Evolutionary conservation across 768 basidiomycete genomes (phyloP), one percentile per base, ranked within the genome.

Genomic region (Panellus pusillus): DNA sequence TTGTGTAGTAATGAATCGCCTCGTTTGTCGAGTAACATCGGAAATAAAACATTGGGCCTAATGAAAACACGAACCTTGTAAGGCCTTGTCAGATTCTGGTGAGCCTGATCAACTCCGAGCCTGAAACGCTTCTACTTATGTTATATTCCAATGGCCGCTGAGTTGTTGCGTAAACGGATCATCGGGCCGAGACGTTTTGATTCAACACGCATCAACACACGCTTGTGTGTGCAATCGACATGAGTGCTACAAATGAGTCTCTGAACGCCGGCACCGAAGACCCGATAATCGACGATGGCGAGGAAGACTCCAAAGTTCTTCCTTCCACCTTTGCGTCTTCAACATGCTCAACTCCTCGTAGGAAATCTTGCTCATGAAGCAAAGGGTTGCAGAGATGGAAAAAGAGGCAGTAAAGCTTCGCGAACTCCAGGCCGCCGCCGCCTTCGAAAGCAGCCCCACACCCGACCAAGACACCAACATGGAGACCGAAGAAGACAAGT

Each of bases 361-460:
- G 87, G 92, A 94, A 79, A 89, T 94, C 51, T 75, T 83, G 66
- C 80, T 90, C 62, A 94, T 94, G 92, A 93, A 93, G 72, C 88
- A 91, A 62, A 78, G 92, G 52, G 92, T 94, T 7, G 90, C 87
- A 63, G 93, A 95, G 72, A 95, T 95, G 92, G 92, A 95, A 69
- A 76, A 83, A 48, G 93, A 94, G 69, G 93, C 93, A 2, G 86
- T 82, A 71, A 93, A 93, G 67, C 72, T 95, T 60, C 79, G 91
- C 46, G 90, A 94, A 67, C 79, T 95, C 46, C 91, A 93, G 62
- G 90, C 89, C 38, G 86, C 86, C 20, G 87, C 82, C 54, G 84
- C 84, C 65, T 73, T 81, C 62, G 81, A 79, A 59, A 72, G 74
- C 62, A 69, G 70, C 58, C 72, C 67, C 31, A 79, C 78, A 38